These are phyloP conservation scores for Sarcomyxa edulis DNA, from an alignment of 768 basidiomycete genomes.

Conservation along the genomic window DNA sequence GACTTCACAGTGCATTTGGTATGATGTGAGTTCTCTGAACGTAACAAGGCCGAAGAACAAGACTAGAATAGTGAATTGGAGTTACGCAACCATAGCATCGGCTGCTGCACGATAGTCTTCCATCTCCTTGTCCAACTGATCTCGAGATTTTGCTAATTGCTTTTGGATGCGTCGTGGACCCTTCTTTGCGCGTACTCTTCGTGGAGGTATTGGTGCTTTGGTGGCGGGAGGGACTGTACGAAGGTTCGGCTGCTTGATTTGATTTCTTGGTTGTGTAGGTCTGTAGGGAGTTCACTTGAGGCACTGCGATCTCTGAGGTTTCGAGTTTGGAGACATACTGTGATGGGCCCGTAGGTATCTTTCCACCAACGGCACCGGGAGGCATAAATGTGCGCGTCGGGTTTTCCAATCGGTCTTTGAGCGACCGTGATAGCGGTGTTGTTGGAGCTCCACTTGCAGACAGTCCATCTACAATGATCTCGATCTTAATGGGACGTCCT, in stretches of 20 bases:
- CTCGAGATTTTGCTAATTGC: conserved; percentile 33
- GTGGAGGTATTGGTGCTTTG: conserved; percentile 25
- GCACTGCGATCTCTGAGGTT: too few relatives aligned
- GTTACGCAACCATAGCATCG: conserved; percentile 6
- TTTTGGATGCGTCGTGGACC: conserved; percentile 74
- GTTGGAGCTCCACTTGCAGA: conserved; percentile 15
- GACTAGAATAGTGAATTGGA: background rate
- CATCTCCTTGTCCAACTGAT: conserved; percentile 75
- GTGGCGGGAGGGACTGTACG: conserved; percentile 14
- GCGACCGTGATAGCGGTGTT: conserved; percentile 9
- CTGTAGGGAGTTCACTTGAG: too few relatives aligned
- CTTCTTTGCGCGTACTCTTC: conserved; percentile 53
- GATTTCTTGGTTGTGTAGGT: too few relatives aligned
- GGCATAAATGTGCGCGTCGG: too few relatives aligned
- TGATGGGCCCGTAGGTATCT: too few relatives aligned
- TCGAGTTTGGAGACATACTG: too few relatives aligned
- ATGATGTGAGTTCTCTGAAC: too few relatives aligned
- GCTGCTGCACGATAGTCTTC: conserved; percentile 64
- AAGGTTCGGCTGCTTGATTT: too few relatives aligned
- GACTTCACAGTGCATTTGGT: too few relatives aligned
- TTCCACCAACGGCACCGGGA: too few relatives aligned
- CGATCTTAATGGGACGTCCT: conserved; percentile 67
- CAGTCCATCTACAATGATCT: conserved; percentile 50
- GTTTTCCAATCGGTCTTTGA: too few relatives aligned
- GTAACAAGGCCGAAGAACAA: background rate